These are phyloP conservation scores for Aspergillus sp. DNA, from an alignment of 2,329 filamentous ascomycete species.

Conservation along the genomic window DNA sequence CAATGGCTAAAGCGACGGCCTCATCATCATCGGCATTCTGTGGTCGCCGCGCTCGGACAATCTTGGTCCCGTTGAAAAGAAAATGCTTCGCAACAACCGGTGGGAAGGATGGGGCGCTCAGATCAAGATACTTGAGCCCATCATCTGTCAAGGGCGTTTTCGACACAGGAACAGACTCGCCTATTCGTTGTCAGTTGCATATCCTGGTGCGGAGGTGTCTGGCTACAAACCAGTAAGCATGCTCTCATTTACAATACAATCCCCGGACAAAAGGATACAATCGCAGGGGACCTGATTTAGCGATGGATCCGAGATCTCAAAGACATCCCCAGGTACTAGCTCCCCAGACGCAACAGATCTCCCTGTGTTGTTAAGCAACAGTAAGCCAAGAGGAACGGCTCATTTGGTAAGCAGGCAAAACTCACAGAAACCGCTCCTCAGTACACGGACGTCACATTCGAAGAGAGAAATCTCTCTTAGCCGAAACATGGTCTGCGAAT, in stretches of 20 bases:
- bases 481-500: constrained; percentile 67
- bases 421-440: constrained; percentile 87
- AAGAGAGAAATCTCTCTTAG: constrained; percentile 87
- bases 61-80: constrained; percentile 89
- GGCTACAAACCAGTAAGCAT: constrained; percentile 68
- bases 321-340: constrained; percentile 89
- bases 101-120: constrained; percentile 71
- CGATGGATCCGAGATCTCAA: constrained; percentile 90
- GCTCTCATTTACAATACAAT: constrained; percentile 98
- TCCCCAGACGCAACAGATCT: constrained; percentile 76
- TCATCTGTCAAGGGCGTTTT: constrained; percentile 79
- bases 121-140: constrained; percentile 63
- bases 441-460: constrained; percentile 87
- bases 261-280: constrained; percentile 79
- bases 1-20: constrained; percentile 81
- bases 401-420: constrained; percentile 5
- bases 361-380: constrained; percentile 44
- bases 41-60: constrained; percentile 79
- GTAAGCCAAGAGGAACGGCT: not conserved
- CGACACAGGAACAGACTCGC: constrained; percentile 93
- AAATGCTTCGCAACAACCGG: constrained; percentile 80
- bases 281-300: constrained; percentile 84
- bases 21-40: constrained; percentile 80
- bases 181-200: constrained; percentile 37
- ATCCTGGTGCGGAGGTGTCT: too few relatives aligned